phyloP scores from a whole-genome alignment of 2,329 filamentous ascomycete genomes.

The Grosmannia serpens region DNA sequence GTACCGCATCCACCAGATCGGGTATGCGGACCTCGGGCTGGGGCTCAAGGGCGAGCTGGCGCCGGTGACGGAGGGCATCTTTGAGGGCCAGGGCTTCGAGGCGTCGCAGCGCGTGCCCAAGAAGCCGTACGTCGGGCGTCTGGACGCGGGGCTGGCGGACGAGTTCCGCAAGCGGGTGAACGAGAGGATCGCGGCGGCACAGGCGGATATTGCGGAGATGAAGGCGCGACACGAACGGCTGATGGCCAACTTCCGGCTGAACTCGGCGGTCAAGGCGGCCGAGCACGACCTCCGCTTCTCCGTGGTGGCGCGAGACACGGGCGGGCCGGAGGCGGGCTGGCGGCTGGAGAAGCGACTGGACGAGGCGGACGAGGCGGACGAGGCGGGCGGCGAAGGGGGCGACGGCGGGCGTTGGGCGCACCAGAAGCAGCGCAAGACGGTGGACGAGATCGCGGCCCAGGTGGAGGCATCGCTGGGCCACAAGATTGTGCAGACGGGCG shows the following conservation, averaged over 20 bases:
- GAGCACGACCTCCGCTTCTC: constrained; percentile 66
- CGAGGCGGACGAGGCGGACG: constrained; percentile 32
- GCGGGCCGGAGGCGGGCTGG: constrained; percentile 47
- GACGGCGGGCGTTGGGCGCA: constrained; percentile 13
- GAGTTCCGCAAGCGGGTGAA: constrained; percentile 73
- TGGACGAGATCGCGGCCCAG: constrained; percentile 64
- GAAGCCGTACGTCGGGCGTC: constrained; percentile 50
- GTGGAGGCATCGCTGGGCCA: constrained; percentile 62
- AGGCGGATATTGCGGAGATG: constrained; percentile 75
- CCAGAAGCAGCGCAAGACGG: constrained; percentile 36
- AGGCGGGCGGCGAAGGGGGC: constrained; percentile 10
- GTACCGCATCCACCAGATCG: constrained; percentile 74
- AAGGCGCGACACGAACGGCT: constrained; percentile 66
- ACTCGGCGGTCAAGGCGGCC: constrained; percentile 57
- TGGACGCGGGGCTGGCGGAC: constrained; percentile 67
- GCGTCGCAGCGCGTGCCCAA: constrained; percentile 33
- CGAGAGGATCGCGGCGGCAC: constrained; percentile 59
- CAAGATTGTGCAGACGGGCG: constrained; percentile 51
- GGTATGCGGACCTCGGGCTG: constrained; percentile 75
- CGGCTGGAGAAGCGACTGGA: constrained; percentile 48
- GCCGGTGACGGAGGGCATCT: constrained; percentile 71
- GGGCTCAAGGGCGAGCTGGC: constrained; percentile 76
- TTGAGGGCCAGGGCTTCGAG: constrained; percentile 52
- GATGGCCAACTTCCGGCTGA: constrained; percentile 62
- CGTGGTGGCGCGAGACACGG: constrained; percentile 29